These are phyloP conservation scores for Colletotrichum falcatum DNA, from an alignment of 2,329 filamentous ascomycete species.

Conservation along the genomic window DNA sequence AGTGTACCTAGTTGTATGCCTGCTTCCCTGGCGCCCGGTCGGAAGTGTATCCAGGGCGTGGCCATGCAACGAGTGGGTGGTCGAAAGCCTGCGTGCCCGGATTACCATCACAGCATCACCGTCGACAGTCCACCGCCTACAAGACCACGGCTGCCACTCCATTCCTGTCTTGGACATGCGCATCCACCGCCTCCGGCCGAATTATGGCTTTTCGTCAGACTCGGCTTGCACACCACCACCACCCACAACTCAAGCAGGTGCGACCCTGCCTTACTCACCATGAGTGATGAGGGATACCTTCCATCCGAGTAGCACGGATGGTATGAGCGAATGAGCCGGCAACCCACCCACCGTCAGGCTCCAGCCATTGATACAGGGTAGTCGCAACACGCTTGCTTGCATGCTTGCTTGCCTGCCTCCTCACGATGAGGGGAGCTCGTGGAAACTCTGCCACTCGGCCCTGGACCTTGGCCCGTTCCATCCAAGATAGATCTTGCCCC, in stretches of 20 bases:
- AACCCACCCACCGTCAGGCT: neutral
- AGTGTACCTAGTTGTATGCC: too few relatives aligned
- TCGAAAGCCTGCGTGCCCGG: slow-evolving; percentile 15
- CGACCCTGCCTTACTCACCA: neutral
- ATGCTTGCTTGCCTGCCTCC: too few relatives aligned
- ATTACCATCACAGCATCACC: slow-evolving; percentile 25
- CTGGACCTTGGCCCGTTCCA: slow-evolving; percentile 13
- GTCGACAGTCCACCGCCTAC: slow-evolving; percentile 20
- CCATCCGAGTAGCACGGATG: too few relatives aligned
- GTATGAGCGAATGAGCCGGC: slow-evolving; percentile 6
- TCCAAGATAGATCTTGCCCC: neutral
- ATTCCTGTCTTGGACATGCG: slow-evolving; percentile 25
- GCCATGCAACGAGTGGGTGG: slow-evolving; percentile 6
- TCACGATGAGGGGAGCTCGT: neutral
- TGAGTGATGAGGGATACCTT: too few relatives aligned
- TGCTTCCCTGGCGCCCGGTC: too few relatives aligned
- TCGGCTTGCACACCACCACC: slow-evolving; percentile 26
- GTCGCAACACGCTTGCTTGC: slow-evolving; percentile 4
- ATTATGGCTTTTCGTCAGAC: neutral
- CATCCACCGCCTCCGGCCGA: slow-evolving; percentile 23
- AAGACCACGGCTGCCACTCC: slow-evolving; percentile 4
- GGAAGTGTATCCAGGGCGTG: too few relatives aligned
- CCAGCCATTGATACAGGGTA: neutral
- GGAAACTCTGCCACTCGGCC: slow-evolving; percentile 2
- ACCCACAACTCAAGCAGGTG: slow-evolving; percentile 9